Base-by-base conservation (phyloP, 2,329 filamentous ascomycete species). In the Ascochyta koolunga region DNA sequence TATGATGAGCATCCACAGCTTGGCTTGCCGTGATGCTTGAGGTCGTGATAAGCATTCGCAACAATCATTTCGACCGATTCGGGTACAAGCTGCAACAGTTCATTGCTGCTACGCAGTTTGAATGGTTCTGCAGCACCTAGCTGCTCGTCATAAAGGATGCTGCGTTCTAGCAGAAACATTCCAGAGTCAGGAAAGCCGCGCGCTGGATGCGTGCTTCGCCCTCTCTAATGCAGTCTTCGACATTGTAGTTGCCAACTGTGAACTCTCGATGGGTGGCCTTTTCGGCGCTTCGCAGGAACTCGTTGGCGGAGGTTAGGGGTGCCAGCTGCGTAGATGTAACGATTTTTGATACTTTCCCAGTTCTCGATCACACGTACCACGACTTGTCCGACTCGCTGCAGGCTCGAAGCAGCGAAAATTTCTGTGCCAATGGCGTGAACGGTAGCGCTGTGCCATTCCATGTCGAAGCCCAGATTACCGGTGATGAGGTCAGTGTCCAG, bases 361-460 rank as follows among this genome's bases (percentile, higher is more conserved):
- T 70, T 59, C 42, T 58, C 15, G 0, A 76, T 45, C 1, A 71
- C 56, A 8, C 60, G 56, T 4, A 50, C 54, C 3, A 75, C 64
- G 1, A 71, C 66, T 11, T 57, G 48, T 2, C 73, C 71, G 1
- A 71, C 64, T 64, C 69, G 70, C 45, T 54, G 49, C 5, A 72
- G 59, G 15, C 72, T 76, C 15, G 70, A 71, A 1, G 65, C 73
- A 13, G 75, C 67, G 50, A 77, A 77, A 0, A 32, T 37, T 50
- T 75, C 73, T 3, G 62, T 61, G 8, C 73, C 75, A 1, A 58
- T 64, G 6, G 74, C 75, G 21, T 74, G 70, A 4, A 77, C 59
- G 1, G 73, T 75, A 1, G 70, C 72, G 48, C 72, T 76, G 21
- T 76, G 69, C 74, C 75, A 77, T 54, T 73, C 61, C 29, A 78